Evolutionary conservation across 768 basidiomycete genomes (phyloP), one percentile per base, ranked within the genome.

Genomic region (Steccherinum ochraceum): DNA sequence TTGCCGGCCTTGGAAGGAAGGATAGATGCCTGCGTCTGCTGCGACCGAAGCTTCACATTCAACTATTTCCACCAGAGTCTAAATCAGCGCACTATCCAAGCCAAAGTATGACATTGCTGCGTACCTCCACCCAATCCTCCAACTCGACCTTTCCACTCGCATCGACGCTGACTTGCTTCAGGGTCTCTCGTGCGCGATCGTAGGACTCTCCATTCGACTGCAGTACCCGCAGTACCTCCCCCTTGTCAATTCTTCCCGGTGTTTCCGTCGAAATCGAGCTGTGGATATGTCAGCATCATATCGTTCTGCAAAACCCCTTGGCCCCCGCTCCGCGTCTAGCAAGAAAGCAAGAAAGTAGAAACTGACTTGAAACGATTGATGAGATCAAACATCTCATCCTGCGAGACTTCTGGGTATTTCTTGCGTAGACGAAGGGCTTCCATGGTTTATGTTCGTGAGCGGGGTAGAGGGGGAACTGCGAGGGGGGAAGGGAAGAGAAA

Each of bases 61-160:
- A 94, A 78, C 89, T 92, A 55, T 20, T 48, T 30, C 23, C 25
- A 46, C 18, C 41, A 44, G 44, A 24, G 41, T 45, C 27, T 24
- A 52, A 57, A 48, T n/a, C n/a, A n/a, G n/a, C n/a, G n/a, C n/a
- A n/a, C n/a, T n/a, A n/a, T n/a, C n/a, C n/a, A n/a, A 56, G 66
- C 63, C 58, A 49, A 55, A 45, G 60, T 57, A 55, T 51, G 52
- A 58, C 50, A 57, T 39, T 27, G 40, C 40, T n/a, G 51, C 80
- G 53, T 56, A 94, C 89, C 80, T 98, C 95, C 42, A 98, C 94
- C 86, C 92, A 99, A 64, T 98, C 96, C 58, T 98, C 96, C 52
- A 98, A 72, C 68, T 97, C 96, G 52, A 99, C 84, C 67, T 93
- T 91, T 42, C 96, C 95, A 66, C 88, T 91, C 4, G 95, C 86